phyloP scores from a whole-genome alignment of 768 basidiomycete genomes.

The Rhizopogon rudus region DNA sequence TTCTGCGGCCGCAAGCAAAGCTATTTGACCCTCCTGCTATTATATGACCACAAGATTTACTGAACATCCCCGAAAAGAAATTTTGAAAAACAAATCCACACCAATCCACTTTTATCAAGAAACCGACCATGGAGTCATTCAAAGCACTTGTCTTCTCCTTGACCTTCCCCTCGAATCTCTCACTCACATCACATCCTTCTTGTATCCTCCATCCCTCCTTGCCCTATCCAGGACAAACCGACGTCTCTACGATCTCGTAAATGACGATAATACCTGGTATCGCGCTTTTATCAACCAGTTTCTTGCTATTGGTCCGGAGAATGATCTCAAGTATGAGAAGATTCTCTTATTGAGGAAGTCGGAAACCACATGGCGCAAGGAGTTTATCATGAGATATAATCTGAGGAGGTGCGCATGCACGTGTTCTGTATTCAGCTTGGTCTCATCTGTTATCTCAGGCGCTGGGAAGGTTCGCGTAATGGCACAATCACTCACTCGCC shows the following conservation, averaged over 20 bases:
- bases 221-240: constrained; percentile 50
- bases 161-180: constrained; percentile 67
- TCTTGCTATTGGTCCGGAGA: constrained; percentile 62
- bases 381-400: constrained; percentile 56
- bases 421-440: not conserved
- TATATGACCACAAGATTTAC: constrained; percentile 67
- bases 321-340: constrained; percentile 40
- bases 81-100: constrained; percentile 25
- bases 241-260: constrained; percentile 58
- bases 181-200: constrained; percentile 69
- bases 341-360: constrained; percentile 50
- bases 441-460: constrained; percentile 35
- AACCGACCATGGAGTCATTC: constrained; percentile 47
- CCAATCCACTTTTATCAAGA: constrained; percentile 18
- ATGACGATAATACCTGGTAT: constrained; percentile 77
- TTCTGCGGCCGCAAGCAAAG: constrained; percentile 19
- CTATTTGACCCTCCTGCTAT: constrained; percentile 20
- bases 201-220: constrained; percentile 59
- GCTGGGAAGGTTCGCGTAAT: constrained; percentile 64
- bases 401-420: constrained; percentile 43
- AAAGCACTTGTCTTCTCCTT: constrained; percentile 36
- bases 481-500: constrained; percentile 61
- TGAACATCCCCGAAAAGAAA: constrained; percentile 36
- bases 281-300: constrained; percentile 68
- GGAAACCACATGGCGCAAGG: constrained; percentile 62